Evolutionary conservation across 257 asterid genomes (phyloP).

Genomic region (Solanum commersonii): DNA sequence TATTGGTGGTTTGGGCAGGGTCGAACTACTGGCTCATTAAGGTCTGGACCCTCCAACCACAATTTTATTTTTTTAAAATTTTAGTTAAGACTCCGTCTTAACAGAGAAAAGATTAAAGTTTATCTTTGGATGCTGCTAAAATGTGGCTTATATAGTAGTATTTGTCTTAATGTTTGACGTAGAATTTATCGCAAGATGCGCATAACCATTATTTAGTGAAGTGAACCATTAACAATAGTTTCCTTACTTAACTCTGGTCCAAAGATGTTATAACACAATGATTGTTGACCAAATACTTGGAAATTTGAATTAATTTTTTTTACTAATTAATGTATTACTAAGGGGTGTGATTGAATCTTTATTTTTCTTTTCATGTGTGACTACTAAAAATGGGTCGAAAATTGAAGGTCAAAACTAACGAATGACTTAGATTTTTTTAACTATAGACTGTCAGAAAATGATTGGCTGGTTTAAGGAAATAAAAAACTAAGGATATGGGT

Average conservation of each 20-base stretch:
- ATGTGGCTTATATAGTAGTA: background rate
- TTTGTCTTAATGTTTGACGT: background rate
- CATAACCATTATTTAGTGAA: background rate
- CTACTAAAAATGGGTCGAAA: too few species aligned
- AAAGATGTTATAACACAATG: background rate
- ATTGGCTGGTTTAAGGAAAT: background rate
- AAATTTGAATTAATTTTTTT: background rate
- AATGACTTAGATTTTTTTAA: too few species aligned
- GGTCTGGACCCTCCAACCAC: conserved; percentile 16
- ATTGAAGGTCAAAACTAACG: background rate
- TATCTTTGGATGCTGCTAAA: background rate
- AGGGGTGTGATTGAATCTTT: background rate
- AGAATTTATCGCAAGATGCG: background rate
- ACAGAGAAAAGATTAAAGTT: background rate
- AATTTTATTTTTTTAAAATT: background rate
- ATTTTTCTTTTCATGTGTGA: background rate
- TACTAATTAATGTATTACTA: background rate
- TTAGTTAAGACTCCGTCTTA: background rate
- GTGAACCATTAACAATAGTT: background rate
- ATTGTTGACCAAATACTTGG: background rate
- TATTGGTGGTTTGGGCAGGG: background rate
- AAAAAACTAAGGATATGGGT: background rate
- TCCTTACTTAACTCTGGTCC: background rate
- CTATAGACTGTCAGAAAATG: background rate
- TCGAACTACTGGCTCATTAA: conserved; percentile 10